phyloP scores from a whole-genome alignment of 768 basidiomycete species.

The Auricularia auricula-judae region DNA sequence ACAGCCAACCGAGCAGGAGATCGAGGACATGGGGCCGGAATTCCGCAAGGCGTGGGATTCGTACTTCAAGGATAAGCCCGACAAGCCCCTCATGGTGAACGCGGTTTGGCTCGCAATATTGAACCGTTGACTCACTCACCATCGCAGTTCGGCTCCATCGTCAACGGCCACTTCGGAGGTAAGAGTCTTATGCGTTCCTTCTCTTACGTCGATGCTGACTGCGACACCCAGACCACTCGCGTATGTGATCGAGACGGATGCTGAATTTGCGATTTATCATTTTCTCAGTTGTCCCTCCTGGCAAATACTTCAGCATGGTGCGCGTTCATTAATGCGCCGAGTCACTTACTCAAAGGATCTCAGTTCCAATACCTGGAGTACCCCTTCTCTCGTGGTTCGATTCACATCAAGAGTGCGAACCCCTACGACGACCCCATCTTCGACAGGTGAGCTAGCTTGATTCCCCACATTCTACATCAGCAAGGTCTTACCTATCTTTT shows the following conservation, averaged over 20 bases:
- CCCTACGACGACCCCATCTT: constrained; percentile 55
- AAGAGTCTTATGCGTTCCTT: constrained; percentile 1
- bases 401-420: constrained; percentile 48
- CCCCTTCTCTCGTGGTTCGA: constrained; percentile 22
- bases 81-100: constrained; percentile 61
- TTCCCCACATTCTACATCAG: too few species aligned
- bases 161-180: constrained; percentile 35
- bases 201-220: constrained; percentile 16
- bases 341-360: constrained; percentile 6
- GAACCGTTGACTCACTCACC: neutral
- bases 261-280: too few species aligned
- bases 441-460: constrained; percentile 25
- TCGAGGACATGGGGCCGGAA: constrained; percentile 71
- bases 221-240: constrained; percentile 55
- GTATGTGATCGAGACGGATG: constrained; percentile 30
- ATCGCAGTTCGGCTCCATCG: constrained; percentile 51
- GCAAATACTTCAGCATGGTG: constrained; percentile 35
- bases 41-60: constrained; percentile 56
- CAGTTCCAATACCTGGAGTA: constrained; percentile 52
- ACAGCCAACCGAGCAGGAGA: constrained; percentile 54
- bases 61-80: constrained; percentile 73
- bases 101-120: neutral
- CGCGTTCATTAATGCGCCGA: neutral
- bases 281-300: neutral
- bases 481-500: too few species aligned